phyloP scores from a whole-genome alignment of 441 rosid genomes.

The Erysimum cheiri region DNA sequence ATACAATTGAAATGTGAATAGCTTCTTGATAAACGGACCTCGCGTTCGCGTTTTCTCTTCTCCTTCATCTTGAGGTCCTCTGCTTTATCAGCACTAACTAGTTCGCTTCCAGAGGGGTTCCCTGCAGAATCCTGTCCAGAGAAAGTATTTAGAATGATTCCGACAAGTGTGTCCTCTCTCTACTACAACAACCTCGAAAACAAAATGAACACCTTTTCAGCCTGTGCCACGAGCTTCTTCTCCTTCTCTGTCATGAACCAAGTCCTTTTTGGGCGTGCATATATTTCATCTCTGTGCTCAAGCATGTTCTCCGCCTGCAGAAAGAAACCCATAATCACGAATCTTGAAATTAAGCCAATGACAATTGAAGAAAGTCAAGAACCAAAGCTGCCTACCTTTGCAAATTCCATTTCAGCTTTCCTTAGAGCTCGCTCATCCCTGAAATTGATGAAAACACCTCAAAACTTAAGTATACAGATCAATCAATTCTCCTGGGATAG shows the following conservation, averaged over 20 bases:
- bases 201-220: constrained; percentile 56
- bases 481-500: constrained; percentile 20
- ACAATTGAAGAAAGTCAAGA: constrained; percentile 9
- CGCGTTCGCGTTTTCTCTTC: constrained; percentile 88
- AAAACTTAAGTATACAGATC: constrained; percentile 33
- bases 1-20: constrained; percentile 23
- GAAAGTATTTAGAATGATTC: constrained; percentile 30
- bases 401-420: constrained; percentile 97
- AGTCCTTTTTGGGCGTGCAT: constrained; percentile 88
- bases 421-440: constrained; percentile 91
- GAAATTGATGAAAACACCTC: constrained; percentile 39
- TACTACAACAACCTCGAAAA: constrained; percentile 7
- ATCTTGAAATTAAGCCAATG: background rate
- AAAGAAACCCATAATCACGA: constrained; percentile 14
- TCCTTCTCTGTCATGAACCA: constrained; percentile 95
- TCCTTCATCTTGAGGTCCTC: constrained; percentile 93
- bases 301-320: constrained; percentile 96
- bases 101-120: constrained; percentile 58
- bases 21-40: constrained; percentile 52
- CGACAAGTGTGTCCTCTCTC: constrained; percentile 17
- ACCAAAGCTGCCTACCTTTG: constrained; percentile 64
- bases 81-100: constrained; percentile 85
- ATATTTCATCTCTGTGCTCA: constrained; percentile 82
- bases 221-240: constrained; percentile 76
- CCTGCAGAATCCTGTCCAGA: constrained; percentile 59